phyloP scores from a whole-genome alignment of 116 monocot genomes.

The Papilionanthe hybrid region DNA sequence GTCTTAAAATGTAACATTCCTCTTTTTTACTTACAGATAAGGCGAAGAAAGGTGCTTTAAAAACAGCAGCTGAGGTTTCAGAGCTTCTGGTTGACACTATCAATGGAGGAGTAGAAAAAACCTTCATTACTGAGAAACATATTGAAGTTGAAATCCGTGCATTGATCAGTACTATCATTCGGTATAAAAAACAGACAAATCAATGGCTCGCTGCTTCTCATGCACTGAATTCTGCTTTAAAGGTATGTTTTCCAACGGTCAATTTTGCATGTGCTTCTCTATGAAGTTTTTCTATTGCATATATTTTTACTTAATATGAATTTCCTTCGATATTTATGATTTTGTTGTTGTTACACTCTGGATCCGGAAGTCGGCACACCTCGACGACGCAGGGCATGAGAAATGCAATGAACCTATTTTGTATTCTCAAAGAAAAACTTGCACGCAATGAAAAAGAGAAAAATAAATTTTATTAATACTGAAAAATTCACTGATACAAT shows the following conservation, averaged over 20 bases:
- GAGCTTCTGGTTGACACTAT: conserved; percentile 72
- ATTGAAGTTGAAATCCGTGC: conserved; percentile 68
- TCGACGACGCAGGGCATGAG: no score
- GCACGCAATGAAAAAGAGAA: no score
- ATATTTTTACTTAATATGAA: neutral
- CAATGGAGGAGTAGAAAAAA: conserved; percentile 66
- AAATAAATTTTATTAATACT: no score
- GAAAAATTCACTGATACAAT: no score
- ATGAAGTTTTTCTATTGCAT: neutral
- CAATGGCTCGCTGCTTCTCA: conserved; percentile 71
- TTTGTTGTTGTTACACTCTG: neutral
- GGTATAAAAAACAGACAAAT: conserved; percentile 66
- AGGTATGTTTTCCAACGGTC: conserved; percentile 28
- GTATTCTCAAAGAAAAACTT: no score
- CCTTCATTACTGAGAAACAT: conserved; percentile 65
- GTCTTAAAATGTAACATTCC: neutral
- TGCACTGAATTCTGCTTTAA: conserved; percentile 57
- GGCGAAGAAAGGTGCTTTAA: conserved; percentile 68
- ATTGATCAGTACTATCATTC: conserved; percentile 36
- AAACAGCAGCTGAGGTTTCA: conserved; percentile 45
- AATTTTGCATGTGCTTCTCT: neutral
- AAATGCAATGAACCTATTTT: no score
- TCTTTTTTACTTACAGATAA: conserved; percentile 37
- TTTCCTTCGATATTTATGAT: neutral
- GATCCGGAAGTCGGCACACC: no score